These are phyloP conservation scores for Vachellia collinsii DNA, from an alignment of 306 rosid species.

Conservation along the genomic window DNA sequence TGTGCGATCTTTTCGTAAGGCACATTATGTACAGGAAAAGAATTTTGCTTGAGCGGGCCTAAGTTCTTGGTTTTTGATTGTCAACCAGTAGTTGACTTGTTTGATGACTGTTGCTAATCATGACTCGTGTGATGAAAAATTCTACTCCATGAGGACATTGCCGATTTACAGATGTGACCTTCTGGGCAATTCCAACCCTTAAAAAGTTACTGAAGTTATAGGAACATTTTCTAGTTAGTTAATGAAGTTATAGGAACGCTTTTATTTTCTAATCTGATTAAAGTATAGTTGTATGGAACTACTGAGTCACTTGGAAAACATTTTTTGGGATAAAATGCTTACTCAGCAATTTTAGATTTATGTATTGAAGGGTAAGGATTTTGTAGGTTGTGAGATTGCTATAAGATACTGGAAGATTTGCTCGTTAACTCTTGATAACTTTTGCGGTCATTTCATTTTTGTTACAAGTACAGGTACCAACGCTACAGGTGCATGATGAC, in stretches of 20 bases:
- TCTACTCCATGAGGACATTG: background rate
- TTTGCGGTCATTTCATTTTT: conserved; percentile 12
- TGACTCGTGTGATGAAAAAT: background rate
- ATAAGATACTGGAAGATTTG: background rate
- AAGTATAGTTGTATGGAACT: background rate
- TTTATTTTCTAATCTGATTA: background rate
- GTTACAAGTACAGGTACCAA: conserved; percentile 32
- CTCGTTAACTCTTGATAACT: conserved; percentile 1
- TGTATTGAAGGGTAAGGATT: background rate
- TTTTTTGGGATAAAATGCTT: background rate
- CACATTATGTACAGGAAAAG: background rate
- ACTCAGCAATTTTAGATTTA: background rate
- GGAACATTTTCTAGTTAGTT: conserved; percentile 4
- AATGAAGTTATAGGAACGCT: background rate
- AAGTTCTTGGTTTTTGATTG: background rate
- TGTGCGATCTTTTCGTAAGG: background rate
- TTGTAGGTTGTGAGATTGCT: conserved; percentile 2
- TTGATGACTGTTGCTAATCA: background rate
- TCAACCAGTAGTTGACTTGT: background rate
- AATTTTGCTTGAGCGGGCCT: background rate
- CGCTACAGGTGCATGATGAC: conserved; percentile 35
- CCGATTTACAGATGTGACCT: background rate
- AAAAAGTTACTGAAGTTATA: background rate
- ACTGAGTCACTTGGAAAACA: background rate
- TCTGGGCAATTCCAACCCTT: background rate